Evolutionary conservation across 2,329 filamentous ascomycete genomes (phyloP).

Genomic region (Leptosphaerulina australis): DNA sequence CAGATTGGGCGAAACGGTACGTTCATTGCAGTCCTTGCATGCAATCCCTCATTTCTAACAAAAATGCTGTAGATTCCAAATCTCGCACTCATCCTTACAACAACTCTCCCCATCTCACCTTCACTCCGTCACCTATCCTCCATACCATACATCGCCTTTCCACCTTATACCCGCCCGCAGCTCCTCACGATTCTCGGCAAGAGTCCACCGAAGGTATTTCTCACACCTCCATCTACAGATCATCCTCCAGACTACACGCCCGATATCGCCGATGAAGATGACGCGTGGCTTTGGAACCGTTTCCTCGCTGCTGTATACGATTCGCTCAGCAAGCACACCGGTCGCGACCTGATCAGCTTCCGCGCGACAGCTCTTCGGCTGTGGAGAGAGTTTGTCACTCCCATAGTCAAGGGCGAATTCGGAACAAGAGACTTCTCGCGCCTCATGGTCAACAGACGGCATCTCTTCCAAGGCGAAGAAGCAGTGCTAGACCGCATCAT

Average conservation of each 20-base stretch:
- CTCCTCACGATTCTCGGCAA: constrained; percentile 74
- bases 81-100: constrained; percentile 77
- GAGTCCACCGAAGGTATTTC: constrained; percentile 55
- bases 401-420: constrained; percentile 75
- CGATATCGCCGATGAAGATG: constrained; percentile 61
- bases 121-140: constrained; percentile 70
- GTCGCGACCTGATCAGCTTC: constrained; percentile 78
- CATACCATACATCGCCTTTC: constrained; percentile 79
- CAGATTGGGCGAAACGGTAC: constrained; percentile 78
- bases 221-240: constrained; percentile 43
- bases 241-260: constrained; percentile 55
- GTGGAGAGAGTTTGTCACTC: constrained; percentile 84
- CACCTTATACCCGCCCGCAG: constrained; percentile 81
- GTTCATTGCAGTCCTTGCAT: constrained; percentile 36
- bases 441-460: constrained; percentile 73
- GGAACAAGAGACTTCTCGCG: constrained; percentile 82
- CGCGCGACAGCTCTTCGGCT: constrained; percentile 71
- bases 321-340: constrained; percentile 78
- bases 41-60: constrained; percentile 6
- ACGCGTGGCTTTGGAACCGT: constrained; percentile 74
- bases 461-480: constrained; percentile 74
- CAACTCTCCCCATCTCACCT: constrained; percentile 71
- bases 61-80: constrained; percentile 68
- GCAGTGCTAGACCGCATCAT: constrained; percentile 69
- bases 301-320: constrained; percentile 89